phyloP scores from a whole-genome alignment of 179 eudicot species.

The Spergularia azorica region DNA sequence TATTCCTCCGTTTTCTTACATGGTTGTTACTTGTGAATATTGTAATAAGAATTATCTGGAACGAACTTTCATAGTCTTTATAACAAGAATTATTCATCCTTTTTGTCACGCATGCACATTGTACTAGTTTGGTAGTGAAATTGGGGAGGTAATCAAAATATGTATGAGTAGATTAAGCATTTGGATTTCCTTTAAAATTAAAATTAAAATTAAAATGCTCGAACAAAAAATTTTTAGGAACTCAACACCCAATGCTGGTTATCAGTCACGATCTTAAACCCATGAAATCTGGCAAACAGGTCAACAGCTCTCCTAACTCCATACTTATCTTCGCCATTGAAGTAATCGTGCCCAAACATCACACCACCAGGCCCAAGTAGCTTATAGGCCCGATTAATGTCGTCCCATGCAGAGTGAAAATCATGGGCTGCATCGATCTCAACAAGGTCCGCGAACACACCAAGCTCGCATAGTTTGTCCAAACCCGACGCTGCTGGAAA shows the following conservation, averaged over 20 bases:
- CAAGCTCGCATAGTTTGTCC: conserved; percentile 39
- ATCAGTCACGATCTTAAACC: background rate
- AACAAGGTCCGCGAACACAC: conserved; percentile 53
- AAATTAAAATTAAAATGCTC: too few species aligned
- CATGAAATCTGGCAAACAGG: background rate
- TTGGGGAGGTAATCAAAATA: too few species aligned
- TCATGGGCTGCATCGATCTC: conserved; percentile 66
- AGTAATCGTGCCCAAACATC: conserved; percentile 11
- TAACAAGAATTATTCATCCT: too few species aligned
- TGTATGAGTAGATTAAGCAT: too few species aligned
- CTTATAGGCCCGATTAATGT: conserved; percentile 58
- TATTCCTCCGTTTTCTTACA: too few species aligned
- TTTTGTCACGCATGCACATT: too few species aligned
- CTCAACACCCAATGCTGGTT: background rate
- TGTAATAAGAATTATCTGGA: too few species aligned
- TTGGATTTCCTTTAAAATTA: too few species aligned
- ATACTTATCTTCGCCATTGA: background rate
- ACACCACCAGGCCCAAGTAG: conserved; percentile 46
- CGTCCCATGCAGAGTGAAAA: conserved; percentile 74
- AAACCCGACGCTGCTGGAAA: conserved; percentile 30
- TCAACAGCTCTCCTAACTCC: background rate
- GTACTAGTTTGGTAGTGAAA: too few species aligned
- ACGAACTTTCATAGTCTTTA: too few species aligned
- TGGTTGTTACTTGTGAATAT: too few species aligned
- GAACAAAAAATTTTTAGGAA: too few species aligned